phyloP scores from a whole-genome alignment of 345 rosid species.

The Melaleuca quinquenervia region DNA sequence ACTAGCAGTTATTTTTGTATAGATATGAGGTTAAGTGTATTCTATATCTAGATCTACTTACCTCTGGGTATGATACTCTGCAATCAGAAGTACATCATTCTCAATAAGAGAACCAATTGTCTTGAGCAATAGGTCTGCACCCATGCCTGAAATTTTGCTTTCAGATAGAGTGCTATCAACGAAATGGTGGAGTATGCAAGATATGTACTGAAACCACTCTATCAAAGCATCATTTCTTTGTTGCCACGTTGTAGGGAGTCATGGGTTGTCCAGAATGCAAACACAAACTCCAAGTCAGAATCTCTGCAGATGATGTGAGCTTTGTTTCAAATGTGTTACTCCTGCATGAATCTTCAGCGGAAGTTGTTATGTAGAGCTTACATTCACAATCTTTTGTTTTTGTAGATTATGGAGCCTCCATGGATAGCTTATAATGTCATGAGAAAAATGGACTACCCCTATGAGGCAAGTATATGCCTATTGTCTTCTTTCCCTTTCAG shows the following conservation, averaged over 20 bases:
- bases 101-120: neutral
- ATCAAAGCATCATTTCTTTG: neutral
- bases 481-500: neutral
- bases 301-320: conserved; percentile 94
- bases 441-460: conserved; percentile 91
- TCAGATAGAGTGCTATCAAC: neutral
- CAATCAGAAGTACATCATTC: neutral
- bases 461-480: conserved; percentile 41
- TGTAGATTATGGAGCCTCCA: conserved; percentile 93
- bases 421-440: conserved; percentile 77
- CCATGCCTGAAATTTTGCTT: neutral
- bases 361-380: neutral
- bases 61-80: neutral
- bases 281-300: conserved; percentile 67
- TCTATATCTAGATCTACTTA: neutral
- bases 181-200: neutral
- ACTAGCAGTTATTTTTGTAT: neutral
- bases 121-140: neutral
- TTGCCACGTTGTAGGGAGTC: conserved; percentile 52
- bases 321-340: neutral
- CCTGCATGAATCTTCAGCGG: neutral
- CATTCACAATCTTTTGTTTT: neutral
- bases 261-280: conserved; percentile 93
- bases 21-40: neutral
- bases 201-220: neutral